These are phyloP conservation scores for Sclerotinia subarctica DNA, from an alignment of 2,329 filamentous ascomycete genomes.

Conservation along the genomic window DNA sequence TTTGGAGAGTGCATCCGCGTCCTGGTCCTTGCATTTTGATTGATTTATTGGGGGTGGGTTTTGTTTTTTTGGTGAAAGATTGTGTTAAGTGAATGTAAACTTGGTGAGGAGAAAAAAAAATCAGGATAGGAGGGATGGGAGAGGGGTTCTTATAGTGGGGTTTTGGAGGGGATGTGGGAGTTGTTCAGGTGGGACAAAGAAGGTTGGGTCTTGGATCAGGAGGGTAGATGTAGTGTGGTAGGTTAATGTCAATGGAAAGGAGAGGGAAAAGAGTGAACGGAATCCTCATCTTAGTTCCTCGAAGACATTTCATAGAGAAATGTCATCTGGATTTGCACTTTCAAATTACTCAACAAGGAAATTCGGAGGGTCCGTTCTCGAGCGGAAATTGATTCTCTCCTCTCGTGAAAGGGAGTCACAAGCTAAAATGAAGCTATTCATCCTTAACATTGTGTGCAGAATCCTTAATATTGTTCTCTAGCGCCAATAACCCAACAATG, in stretches of 20 bases:
- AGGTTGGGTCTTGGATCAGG: not conserved
- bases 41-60: slow-evolving; percentile 7
- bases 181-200: slow-evolving; percentile 5
- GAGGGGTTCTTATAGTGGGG: not conserved
- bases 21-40: slow-evolving; percentile 18
- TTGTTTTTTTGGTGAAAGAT: slow-evolving; percentile 13
- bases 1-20: slow-evolving; percentile 16
- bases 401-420: not conserved
- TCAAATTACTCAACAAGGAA: not conserved
- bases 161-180: not conserved
- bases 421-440: not conserved
- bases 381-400: not conserved
- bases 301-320: not conserved
- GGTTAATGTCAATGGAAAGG: not conserved
- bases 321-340: not conserved
- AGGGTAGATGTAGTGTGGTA: not conserved
- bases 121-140: not conserved
- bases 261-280: not conserved
- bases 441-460: not conserved
- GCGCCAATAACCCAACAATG: not conserved
- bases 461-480: not conserved
- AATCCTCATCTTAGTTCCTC: not conserved
- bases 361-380: not conserved
- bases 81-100: slow-evolving; percentile 16
- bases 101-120: slow-evolving; percentile 12